Evolutionary conservation across 2,329 filamentous ascomycete species (phyloP).

Genomic region (Xylariales sp.): DNA sequence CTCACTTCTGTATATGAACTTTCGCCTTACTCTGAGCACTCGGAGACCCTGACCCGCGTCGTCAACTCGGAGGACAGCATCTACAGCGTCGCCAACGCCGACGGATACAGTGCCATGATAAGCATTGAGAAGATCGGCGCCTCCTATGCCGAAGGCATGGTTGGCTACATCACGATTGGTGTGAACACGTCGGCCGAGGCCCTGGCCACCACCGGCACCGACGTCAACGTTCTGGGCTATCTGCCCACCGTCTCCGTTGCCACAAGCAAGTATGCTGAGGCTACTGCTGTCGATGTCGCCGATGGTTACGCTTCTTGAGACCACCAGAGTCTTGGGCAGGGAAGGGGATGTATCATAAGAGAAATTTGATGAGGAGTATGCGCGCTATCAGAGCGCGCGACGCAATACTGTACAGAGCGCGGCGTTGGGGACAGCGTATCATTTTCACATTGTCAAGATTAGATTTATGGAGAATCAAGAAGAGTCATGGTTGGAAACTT

Average conservation of each 20-base stretch:
- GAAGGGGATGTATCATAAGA: too few relatives aligned
- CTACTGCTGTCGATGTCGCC: neutral
- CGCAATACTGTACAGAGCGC: too few relatives aligned
- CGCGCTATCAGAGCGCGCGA: too few relatives aligned
- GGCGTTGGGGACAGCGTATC: too few relatives aligned
- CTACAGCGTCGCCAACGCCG: neutral
- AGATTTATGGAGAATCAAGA: too few relatives aligned
- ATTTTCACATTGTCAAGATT: too few relatives aligned
- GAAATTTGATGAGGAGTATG: too few relatives aligned
- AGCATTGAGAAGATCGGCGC: constrained; percentile 2
- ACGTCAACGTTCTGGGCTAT: constrained; percentile 2
- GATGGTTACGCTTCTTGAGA: constrained; percentile 5
- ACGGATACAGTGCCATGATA: constrained; percentile 3
- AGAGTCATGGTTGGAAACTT: too few relatives aligned
- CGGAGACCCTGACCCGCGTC: constrained; percentile 1
- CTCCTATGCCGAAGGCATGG: neutral
- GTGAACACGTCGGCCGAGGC: constrained; percentile 4
- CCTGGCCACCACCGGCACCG: neutral
- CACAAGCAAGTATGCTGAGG: constrained; percentile 1
- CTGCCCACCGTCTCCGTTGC: constrained; percentile 6
- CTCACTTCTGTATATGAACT: constrained; percentile 5
- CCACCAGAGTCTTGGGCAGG: too few relatives aligned
- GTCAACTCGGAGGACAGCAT: constrained; percentile 2
- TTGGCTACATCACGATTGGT: constrained; percentile 7
- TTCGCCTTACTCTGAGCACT: constrained; percentile 1